Evolutionary conservation across 495 filamentous ascomycete species (phyloP), one percentile per base, ranked within the genome.

Genomic region (Achaetomiella virescens): DNA sequence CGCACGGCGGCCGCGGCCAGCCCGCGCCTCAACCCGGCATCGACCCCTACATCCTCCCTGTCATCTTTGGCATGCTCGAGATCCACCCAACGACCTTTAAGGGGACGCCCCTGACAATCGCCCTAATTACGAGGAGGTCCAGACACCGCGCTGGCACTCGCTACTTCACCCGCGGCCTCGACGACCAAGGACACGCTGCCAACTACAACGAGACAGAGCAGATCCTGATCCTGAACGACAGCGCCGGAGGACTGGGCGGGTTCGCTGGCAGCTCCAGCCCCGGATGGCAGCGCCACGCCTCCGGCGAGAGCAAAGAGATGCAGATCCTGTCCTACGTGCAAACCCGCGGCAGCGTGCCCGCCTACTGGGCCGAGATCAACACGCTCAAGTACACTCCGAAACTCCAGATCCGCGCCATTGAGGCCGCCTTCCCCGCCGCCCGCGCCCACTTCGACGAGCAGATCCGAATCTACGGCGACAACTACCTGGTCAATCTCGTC

Each of bases 121-220:
- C 84, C 9, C 80, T 98, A 12, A 93, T 98, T 57, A 91, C 92
- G 5, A 81, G 93, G 49, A 80, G 90, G 59, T 93, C 89, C 12
- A 78, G 93, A 61, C 82, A 95, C 66, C 80, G 91, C 55, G 92
- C 81, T 14, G 93, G 93, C 21, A 97, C 93, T 6, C 76, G 93
- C 68, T 97, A 97, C 75, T 90, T 97, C 66, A 91, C 95, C 0
- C 84, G 93, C 48, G 93, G 93, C 31, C 80, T 97, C 20, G 92
- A 98, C 65, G 90, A 96, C 54, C 72, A 89, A 57, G 93, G 93
- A n/a, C 81, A 97, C 66, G 95, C 90, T 6, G 87, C 90, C 18
- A 98, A 98, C 65, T 98, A 90, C 78, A 98, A 98, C 64, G 93
- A 98, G 74, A 97, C 95, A 0, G 93, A 98, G 65, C 95, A 97